These are phyloP conservation scores for Hirsutella minnesotensis DNA, from an alignment of 2,329 filamentous ascomycete genomes.

Conservation along the genomic window DNA sequence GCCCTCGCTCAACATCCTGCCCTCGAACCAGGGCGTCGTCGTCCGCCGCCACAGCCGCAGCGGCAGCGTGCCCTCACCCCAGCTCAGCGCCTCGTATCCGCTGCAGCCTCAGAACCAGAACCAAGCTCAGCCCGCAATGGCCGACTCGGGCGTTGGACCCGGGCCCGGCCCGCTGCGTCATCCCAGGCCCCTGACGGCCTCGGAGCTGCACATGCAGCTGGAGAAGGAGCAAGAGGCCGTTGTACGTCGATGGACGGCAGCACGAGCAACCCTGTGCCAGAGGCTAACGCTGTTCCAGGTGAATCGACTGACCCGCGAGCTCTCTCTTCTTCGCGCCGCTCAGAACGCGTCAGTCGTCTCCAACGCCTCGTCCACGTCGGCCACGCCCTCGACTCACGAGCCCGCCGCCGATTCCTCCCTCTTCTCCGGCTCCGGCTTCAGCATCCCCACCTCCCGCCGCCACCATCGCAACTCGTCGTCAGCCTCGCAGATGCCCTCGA, in stretches of 20 bases:
- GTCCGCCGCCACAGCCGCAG: constrained; percentile 15
- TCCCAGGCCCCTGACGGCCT: constrained; percentile 75
- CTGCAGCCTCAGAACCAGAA: constrained; percentile 12
- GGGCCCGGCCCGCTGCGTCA: constrained; percentile 70
- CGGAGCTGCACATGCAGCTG: constrained; percentile 77
- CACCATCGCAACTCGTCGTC: constrained; percentile 49
- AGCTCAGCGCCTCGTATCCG: constrained; percentile 7
- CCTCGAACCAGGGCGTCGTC: constrained; percentile 41
- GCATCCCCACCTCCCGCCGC: constrained; percentile 40
- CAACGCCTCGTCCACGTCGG: constrained; percentile 51
- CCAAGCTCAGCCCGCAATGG: constrained; percentile 4
- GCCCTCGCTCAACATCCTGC: constrained; percentile 42
- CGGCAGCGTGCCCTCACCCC: constrained; percentile 13
- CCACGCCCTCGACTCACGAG: constrained; percentile 38
- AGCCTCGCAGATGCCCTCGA: constrained; percentile 38
- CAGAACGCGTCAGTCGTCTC: constrained; percentile 56
- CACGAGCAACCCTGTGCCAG: background rate
- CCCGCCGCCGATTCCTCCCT: constrained; percentile 36
- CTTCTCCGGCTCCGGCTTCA: constrained; percentile 45
- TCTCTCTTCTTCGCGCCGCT: constrained; percentile 65
- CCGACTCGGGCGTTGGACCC: constrained; percentile 33
- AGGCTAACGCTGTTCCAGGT: constrained; percentile 42
- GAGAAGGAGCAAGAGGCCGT: constrained; percentile 95
- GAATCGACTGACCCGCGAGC: constrained; percentile 83
- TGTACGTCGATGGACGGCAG: constrained; percentile 35